phyloP scores from a whole-genome alignment of 1,284 basidiomycete species.

The Ceratobasidium sp. region DNA sequence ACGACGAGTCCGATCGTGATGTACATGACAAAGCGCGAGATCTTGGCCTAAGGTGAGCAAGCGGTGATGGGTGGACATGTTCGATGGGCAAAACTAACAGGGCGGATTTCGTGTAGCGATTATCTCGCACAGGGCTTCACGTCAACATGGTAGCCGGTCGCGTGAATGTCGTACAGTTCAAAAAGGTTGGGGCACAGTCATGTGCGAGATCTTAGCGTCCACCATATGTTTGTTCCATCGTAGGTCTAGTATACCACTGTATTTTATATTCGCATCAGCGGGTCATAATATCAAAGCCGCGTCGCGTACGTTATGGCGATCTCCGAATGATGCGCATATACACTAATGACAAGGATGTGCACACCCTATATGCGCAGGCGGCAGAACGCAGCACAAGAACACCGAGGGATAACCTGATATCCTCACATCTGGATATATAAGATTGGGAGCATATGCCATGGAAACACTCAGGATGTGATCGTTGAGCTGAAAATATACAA shows the following conservation, averaged over 20 bases:
- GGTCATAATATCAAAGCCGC: constrained; percentile 6
- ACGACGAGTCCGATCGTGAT: constrained; percentile 19
- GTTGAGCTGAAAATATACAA: neutral
- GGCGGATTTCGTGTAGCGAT: constrained; percentile 3
- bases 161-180: neutral
- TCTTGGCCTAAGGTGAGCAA: constrained; percentile 27
- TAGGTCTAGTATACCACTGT: neutral
- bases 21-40: constrained; percentile 25
- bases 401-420: neutral
- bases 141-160: constrained; percentile 26
- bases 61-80: neutral
- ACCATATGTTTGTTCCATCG: neutral
- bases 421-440: neutral
- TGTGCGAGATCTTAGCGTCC: neutral
- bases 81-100: neutral
- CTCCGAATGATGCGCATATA: neutral
- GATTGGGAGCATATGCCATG: neutral
- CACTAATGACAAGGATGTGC: neutral
- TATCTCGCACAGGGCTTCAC: constrained; percentile 32
- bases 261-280: neutral
- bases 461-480: neutral
- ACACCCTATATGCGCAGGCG: constrained; percentile 1
- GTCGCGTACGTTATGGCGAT: neutral
- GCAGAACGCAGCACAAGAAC: neutral
- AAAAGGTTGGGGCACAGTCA: neutral